Base-by-base conservation (phyloP, 768 basidiomycete species). In the Suillus plorans region DNA sequence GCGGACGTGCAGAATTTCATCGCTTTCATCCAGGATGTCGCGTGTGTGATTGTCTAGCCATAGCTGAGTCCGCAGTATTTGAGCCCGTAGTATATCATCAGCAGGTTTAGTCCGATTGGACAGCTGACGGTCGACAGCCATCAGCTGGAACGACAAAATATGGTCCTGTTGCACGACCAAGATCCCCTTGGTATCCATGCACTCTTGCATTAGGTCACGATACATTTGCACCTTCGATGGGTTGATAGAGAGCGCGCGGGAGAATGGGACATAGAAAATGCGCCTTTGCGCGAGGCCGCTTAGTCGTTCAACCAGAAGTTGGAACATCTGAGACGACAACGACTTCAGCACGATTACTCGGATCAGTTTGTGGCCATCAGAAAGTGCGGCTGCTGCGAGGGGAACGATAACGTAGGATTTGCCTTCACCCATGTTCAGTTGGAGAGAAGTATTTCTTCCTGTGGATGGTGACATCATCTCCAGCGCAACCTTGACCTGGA, bases 11-110 rank as follows among this genome's bases (percentile, higher is more conserved):
- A 80, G 71, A 22, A 75, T 66, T 34, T 71, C 81, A 66, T 83
- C 82, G 61, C 81, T 80, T 68, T 83, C 82, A 62, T 83, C 82
- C 12, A 83, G 66, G 42, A 83, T 70, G 63, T 83, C 82, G 16
- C 81, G 73, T 13, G 76, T 72, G 39, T 64, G 58, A 28, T n/a
- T 6, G 18, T 69, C 50, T 7, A 72, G 44, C 71, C 71, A 72
- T 47, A 31, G n/a, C 34, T 72, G 71, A 20, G 60, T 13, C 22
- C 22, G 53, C 5, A 72, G 60, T 14, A 69, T 47, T 4, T 72
- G 71, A 20, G 60, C 9, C 22, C 22, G 53, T 3, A 72, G 60
- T 9, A 69, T 47, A 28, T 55, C 20, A 12, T 61, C 5, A 34
- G 55, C 62, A 12, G 28, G 20, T 20, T 28, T 13, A 36, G 70